phyloP scores from a whole-genome alignment of 164 flowering plant species.

The Magnolia changhungtana region DNA sequence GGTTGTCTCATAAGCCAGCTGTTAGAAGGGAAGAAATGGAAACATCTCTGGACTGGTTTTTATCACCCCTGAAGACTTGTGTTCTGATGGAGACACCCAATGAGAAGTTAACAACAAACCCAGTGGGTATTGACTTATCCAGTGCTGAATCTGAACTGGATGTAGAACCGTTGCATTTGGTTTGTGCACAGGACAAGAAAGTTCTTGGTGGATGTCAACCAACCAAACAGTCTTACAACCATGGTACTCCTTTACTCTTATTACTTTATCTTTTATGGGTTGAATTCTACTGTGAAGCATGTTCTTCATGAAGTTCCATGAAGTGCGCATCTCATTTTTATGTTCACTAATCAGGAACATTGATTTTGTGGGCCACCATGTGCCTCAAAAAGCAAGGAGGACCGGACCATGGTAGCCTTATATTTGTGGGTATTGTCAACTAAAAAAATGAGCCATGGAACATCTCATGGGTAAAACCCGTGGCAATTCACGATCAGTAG shows the following conservation, averaged over 20 bases:
- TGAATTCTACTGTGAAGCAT: background rate
- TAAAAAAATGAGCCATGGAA: background rate
- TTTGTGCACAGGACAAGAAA: constrained; percentile 14
- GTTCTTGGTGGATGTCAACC: constrained; percentile 7
- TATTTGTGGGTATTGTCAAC: background rate
- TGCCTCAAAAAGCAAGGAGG: no score
- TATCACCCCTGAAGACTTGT: constrained; percentile 89
- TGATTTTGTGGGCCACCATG: background rate
- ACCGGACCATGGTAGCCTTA: background rate
- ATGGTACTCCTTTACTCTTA: constrained; percentile 28
- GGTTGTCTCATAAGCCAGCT: constrained; percentile 24
- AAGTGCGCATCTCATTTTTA: background rate
- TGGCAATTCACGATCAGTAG: background rate
- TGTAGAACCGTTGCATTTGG: constrained; percentile 5
- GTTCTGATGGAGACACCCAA: constrained; percentile 59
- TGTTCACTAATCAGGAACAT: background rate
- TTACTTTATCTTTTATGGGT: background rate
- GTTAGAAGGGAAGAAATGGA: constrained; percentile 36
- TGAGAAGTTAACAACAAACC: constrained; percentile 20
- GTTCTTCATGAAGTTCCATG: background rate
- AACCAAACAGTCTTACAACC: constrained; percentile 12
- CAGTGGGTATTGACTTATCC: constrained; percentile 7
- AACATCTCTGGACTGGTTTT: constrained; percentile 52
- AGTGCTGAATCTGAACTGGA: background rate
- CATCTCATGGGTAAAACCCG: background rate